Evolutionary conservation across 768 basidiomycete species (phyloP).

Genomic region (Lentinula raphanica): DNA sequence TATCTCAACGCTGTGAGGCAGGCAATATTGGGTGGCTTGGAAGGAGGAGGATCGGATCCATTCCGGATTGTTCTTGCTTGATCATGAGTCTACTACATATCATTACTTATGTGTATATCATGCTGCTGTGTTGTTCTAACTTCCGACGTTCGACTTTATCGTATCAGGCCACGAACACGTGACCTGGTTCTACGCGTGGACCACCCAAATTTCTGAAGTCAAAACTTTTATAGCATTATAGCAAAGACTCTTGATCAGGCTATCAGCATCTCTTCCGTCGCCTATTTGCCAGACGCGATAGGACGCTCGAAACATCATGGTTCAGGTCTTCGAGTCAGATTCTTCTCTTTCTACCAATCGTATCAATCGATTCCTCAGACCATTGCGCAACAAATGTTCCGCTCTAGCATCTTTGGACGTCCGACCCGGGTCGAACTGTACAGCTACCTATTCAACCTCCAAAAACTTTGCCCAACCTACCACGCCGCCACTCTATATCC

Average conservation of each 20-base stretch:
- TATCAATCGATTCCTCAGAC: constrained; percentile 20
- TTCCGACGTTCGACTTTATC: too few relatives aligned
- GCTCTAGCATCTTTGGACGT: constrained; percentile 12
- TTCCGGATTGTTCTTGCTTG: constrained; percentile 38
- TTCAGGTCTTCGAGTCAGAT: background rate
- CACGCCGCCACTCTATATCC: constrained; percentile 9
- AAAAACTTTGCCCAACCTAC: background rate
- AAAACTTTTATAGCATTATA: too few relatives aligned
- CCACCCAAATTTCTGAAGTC: too few relatives aligned
- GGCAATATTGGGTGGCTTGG: constrained; percentile 67
- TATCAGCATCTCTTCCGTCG: background rate
- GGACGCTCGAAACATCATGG: background rate
- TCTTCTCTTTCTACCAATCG: constrained; percentile 13
- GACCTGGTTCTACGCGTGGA: too few relatives aligned
- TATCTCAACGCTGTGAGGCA: constrained; percentile 73
- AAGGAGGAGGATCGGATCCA: constrained; percentile 73
- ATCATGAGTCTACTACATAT: background rate
- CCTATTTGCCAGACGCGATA: background rate
- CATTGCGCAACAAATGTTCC: constrained; percentile 19
- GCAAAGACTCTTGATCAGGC: too few relatives aligned
- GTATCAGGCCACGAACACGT: too few relatives aligned
- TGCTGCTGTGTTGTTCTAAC: too few relatives aligned
- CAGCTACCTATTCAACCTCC: constrained; percentile 2
- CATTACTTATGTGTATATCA: background rate
- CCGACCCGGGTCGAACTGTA: background rate